These are phyloP conservation scores for Delphinella strobiligena DNA, from an alignment of 2,329 filamentous ascomycete species.

Conservation along the genomic window DNA sequence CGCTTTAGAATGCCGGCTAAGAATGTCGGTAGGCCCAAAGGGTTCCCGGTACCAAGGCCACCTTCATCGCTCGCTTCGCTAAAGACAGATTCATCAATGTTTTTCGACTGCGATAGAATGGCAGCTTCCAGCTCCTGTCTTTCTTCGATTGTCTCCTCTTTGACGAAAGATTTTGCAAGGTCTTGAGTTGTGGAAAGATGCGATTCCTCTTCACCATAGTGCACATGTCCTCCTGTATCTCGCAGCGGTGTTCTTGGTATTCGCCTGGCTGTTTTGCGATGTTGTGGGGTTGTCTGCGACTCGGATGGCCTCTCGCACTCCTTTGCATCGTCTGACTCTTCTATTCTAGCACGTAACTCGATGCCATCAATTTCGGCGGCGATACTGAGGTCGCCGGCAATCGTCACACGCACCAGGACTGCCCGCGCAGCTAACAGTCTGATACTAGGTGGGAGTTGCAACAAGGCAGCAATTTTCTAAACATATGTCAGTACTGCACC, in stretches of 20 bases:
- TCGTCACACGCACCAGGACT: conserved; percentile 62
- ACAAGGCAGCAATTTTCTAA: conserved; percentile 67
- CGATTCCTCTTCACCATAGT: conserved; percentile 14
- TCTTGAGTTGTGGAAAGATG: conserved; percentile 56
- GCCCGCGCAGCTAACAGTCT: conserved; percentile 64
- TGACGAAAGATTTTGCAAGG: conserved; percentile 66
- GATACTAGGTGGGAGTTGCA: conserved; percentile 63
- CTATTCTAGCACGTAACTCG: conserved; percentile 42
- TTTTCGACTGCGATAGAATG: conserved; percentile 47
- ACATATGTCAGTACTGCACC: not conserved
- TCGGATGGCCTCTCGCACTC: conserved; percentile 1
- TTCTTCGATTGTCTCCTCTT: conserved; percentile 55
- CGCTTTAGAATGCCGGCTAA: conserved; percentile 62
- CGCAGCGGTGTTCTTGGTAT: conserved; percentile 20
- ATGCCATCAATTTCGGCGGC: conserved; percentile 71
- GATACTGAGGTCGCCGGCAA: conserved; percentile 83
- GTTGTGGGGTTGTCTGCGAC: conserved; percentile 24
- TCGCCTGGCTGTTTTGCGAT: conserved; percentile 22
- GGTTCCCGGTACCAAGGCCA: conserved; percentile 55
- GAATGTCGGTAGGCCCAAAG: conserved; percentile 57
- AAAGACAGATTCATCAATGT: conserved; percentile 48
- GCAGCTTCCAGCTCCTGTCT: conserved; percentile 57
- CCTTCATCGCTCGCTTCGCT: conserved; percentile 45
- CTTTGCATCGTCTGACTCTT: conserved; percentile 9
- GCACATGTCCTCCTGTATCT: conserved; percentile 10